Evolutionary conservation across 2,329 filamentous ascomycete genomes (phyloP).

Genomic region (Sporothrix curviconia): DNA sequence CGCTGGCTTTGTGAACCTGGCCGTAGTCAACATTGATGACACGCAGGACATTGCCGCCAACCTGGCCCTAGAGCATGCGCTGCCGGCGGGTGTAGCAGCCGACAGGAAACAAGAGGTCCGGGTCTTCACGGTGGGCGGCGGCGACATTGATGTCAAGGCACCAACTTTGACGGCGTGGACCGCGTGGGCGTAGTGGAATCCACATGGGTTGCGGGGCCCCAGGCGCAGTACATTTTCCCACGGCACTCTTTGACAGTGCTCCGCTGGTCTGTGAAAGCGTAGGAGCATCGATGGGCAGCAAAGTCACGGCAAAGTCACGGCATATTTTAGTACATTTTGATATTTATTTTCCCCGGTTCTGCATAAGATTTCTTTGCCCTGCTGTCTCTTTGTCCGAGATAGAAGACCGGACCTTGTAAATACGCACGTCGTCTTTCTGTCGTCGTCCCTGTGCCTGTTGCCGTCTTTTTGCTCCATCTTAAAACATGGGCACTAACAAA

Average conservation of each 20-base stretch:
- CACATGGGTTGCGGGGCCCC: not conserved
- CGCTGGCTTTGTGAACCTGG: constrained; percentile 57
- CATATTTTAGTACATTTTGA: no score
- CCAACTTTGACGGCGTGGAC: constrained; percentile 6
- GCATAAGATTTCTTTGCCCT: no score
- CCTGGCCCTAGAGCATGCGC: constrained; percentile 38
- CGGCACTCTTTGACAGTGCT: not conserved
- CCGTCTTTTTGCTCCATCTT: no score
- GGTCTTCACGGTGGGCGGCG: constrained; percentile 11
- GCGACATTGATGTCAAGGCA: not conserved
- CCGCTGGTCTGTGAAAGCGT: not conserved
- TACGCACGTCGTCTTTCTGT: no score
- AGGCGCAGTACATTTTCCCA: not conserved
- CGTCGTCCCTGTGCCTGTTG: no score
- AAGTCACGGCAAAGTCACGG: no score
- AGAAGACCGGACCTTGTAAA: no score
- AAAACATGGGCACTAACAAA: no score
- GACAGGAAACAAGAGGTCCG: constrained; percentile 1
- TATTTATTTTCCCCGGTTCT: no score
- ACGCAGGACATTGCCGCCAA: constrained; percentile 52
- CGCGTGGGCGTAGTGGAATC: constrained; percentile 8
- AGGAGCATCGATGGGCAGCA: no score
- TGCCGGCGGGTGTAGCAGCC: not conserved
- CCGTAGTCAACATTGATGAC: constrained; percentile 66
- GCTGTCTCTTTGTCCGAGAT: no score